Evolutionary conservation across 2,329 filamentous ascomycete species (phyloP), one percentile per base, ranked within the genome.

Genomic region (Fusarium sp.): DNA sequence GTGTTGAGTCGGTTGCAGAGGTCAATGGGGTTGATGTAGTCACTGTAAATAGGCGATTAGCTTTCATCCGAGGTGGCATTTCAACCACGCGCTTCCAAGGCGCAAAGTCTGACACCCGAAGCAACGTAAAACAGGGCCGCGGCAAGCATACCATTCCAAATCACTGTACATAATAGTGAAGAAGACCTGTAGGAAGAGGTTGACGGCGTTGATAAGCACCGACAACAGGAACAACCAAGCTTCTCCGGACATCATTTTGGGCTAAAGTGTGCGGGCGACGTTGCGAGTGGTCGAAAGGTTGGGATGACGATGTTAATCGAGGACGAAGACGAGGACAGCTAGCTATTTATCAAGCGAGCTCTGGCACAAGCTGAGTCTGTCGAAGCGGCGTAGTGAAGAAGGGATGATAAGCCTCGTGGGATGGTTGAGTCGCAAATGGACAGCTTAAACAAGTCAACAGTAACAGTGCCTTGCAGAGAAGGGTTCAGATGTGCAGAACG

Each of bases 91-190:
- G 60, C 68, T 70, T 63, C 57, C 28, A 34, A 27, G 46, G 67
- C 59, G 69, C 69, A 68, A 58, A 64, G 51, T 57, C 61, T 64
- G 60, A 65, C 60, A 53, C 48, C 41, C 43, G 43, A 40, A 51
- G 58, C 43, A 68, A 56, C 57, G 63, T 18, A 43, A 30, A 21
- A 21, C 34, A 28, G 43, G 56, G 47, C 49, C 42, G 56, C 55
- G 51, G 87, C 23, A 48, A 25, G 37, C 93, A 78, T 86, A 97
- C 94, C 96, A 99, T 92, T 99, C 96, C 78, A 99, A 85, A 88
- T 99, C 96, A 83, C 93, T 97, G 86, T 98, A 99, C 97, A 99
- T 99, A 80, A 99, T 99, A 63, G 96, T 99, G 86, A 99, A 99
- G 89, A 99, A 99, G 77, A 99, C 96, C 86, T 99, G 97, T 62